Percentiles rank a stretch among this genome's conserved stretches.
phyloP scores from a whole-genome alignment of 1,284 basidiomycete species.

The Rugosomyces carneus region DNA sequence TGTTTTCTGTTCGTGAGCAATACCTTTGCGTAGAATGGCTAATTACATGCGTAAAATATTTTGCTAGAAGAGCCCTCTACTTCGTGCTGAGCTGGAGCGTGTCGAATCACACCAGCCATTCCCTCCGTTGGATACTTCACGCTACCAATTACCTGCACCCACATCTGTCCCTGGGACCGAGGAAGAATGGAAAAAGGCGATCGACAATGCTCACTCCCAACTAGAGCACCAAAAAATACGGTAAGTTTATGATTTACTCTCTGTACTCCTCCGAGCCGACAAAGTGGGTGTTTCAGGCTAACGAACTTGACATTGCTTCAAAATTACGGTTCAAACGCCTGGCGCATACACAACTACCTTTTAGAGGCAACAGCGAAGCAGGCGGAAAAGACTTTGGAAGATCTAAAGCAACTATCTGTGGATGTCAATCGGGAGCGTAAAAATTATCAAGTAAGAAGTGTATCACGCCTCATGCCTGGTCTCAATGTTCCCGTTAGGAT shows the following conservation, averaged over 20 bases:
- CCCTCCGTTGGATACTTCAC: slow-evolving; percentile 68
- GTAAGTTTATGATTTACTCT: slow-evolving; percentile 34
- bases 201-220: slow-evolving; percentile 80
- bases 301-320: slow-evolving; percentile 83
- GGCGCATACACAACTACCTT: slow-evolving; percentile 87
- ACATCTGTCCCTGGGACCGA: slow-evolving; percentile 56
- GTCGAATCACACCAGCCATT: slow-evolving; percentile 68
- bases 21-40: slow-evolving; percentile 12
- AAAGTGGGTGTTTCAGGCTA: slow-evolving; percentile 48
- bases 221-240: slow-evolving; percentile 87
- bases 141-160: slow-evolving; percentile 79
- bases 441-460: slow-evolving; percentile 63
- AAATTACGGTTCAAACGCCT: slow-evolving; percentile 86
- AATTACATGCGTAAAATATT: slow-evolving; percentile 9
- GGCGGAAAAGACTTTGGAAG: slow-evolving; percentile 67
- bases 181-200: slow-evolving; percentile 74
- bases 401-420: slow-evolving; percentile 67
- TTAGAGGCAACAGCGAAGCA: slow-evolving; percentile 75
- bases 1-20: slow-evolving; percentile 69
- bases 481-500: slow-evolving; percentile 37
- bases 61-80: slow-evolving; percentile 53
- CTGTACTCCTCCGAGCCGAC: neutral
- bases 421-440: slow-evolving; percentile 85
- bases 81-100: slow-evolving; percentile 69
- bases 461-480: neutral